Evolutionary conservation across 2,329 filamentous ascomycete genomes (phyloP).

Genomic region (Septoria linicola): DNA sequence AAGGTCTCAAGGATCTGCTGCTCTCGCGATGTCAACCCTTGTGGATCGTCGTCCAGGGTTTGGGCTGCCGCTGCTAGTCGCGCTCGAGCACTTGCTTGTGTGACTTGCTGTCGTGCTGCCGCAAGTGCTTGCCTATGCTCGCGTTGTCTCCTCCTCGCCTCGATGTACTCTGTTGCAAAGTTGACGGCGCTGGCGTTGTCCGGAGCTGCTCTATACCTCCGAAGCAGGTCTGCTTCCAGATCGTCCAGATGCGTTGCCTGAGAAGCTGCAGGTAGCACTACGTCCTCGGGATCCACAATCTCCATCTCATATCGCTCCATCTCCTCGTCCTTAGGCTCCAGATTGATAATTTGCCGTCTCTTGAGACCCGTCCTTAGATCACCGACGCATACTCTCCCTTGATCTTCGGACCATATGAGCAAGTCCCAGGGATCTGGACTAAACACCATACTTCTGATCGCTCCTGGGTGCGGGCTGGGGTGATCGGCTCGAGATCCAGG

Average conservation of each 20-base stretch:
- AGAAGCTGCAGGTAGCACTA: constrained; percentile 8
- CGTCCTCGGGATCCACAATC: constrained; percentile 41
- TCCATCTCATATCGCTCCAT: constrained; percentile 53
- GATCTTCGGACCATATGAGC: constrained; percentile 90
- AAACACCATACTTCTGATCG: constrained; percentile 88
- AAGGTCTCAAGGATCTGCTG: constrained; percentile 49
- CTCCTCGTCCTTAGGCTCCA: constrained; percentile 58
- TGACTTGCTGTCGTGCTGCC: constrained; percentile 12
- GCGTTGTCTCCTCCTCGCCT: constrained; percentile 40
- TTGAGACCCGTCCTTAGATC: constrained; percentile 68
- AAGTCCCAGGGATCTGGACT: constrained; percentile 87
- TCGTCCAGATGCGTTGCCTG: constrained; percentile 42
- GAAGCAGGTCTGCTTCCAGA: constrained; percentile 47
- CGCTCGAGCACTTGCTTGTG: constrained; percentile 10
- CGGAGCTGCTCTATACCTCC: constrained; percentile 43
- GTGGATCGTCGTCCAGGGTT: constrained; percentile 41
- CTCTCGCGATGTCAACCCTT: constrained; percentile 48
- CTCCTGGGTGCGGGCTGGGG: constrained; percentile 60
- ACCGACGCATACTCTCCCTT: constrained; percentile 70
- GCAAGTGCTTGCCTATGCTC: constrained; percentile 39
- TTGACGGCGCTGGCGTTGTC: constrained; percentile 43
- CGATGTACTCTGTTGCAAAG: constrained; percentile 46
- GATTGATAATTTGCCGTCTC: constrained; percentile 65
- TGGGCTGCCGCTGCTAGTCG: constrained; percentile 7
- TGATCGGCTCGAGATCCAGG: constrained; percentile 68